Base-by-base conservation (phyloP, 805 yeast genomes). In the Candida germanica region DNA sequence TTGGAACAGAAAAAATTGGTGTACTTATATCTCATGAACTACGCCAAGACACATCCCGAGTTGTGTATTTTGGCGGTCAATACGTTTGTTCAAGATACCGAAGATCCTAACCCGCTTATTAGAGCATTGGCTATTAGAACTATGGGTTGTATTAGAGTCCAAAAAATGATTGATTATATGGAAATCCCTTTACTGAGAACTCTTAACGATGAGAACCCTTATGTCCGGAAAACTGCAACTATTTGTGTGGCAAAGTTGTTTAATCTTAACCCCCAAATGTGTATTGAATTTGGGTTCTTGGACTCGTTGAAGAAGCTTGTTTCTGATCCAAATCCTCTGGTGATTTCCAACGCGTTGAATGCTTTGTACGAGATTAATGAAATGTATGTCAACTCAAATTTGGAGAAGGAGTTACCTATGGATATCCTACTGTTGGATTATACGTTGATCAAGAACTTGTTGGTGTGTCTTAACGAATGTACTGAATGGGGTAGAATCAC, bases 401-500 rank as follows among this genome's bases (percentile, higher is more conserved):
- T 31, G 13, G 3, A 14, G 4, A 23, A 27, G 6, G 69, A 67
- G 33, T 71, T 75, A 17, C 44, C 51, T 14, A 52, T 63, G 33
- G 46, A 56, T 17, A 53, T 74, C 7, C 51, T 70, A 32, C 54
- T 51, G 5, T 56, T 75, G 11, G 63, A 68, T 43, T 50, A 54
- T 29, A 69, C 54, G 35, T 65, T 58, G 51, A 68, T 80, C 34
- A 69, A 74, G 38, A 84, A 80, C 56, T 73, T 93, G 42, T 67
- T 93, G 42, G 69, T 80, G 48, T 95, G 96, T 10, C 69, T 93
- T 46, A 91, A 91, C 59, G 99, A 93, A 64, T 91, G 98, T 64
- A 89, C 98, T 0, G 99, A 93, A 64, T 93, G 99, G 99, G 98
- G 98, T 8, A 76, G 98, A 53, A 84, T 93, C 46, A 78, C 97